Conservation (phyloP, 768 basidiomycete species). For the Pleurotus giganteus region DNA sequence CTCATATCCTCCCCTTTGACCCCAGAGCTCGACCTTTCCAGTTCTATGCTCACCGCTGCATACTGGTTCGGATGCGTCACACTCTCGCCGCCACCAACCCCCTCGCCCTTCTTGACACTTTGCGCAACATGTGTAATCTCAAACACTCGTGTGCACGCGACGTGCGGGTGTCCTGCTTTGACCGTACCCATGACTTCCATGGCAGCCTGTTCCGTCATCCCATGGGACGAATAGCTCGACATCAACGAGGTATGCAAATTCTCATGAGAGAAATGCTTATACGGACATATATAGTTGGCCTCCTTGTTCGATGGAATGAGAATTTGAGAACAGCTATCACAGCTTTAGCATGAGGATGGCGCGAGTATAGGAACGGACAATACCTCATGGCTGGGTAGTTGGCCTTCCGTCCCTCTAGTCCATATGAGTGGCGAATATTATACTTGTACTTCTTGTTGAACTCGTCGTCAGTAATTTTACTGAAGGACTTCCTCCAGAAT, state of each 20-base stretch:
- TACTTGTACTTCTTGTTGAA: conserved; percentile 99
- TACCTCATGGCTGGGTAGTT: conserved; percentile 94
- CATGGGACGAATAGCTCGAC: conserved; percentile 60
- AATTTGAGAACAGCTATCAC: conserved; percentile 82
- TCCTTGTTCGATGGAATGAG: conserved; percentile 39
- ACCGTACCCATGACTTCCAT: conserved; percentile 81
- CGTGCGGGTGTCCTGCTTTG: conserved; percentile 82
- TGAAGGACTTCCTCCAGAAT: conserved; percentile 93
- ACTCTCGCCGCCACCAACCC: conserved; percentile 79
- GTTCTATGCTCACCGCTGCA: conserved; percentile 68
- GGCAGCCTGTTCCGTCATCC: conserved; percentile 66
- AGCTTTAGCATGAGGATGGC: not conserved
- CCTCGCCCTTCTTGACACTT: conserved; percentile 87
- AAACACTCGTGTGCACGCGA: conserved; percentile 96
- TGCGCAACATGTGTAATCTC: conserved; percentile 80
- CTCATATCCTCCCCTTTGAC: conserved; percentile 44
- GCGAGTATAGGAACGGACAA: conserved; percentile 15
- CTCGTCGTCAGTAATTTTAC: conserved; percentile 80
- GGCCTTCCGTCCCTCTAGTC: conserved; percentile 89
- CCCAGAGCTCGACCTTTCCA: conserved; percentile 41
- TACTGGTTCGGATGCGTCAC: conserved; percentile 96
- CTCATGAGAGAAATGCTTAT: conserved; percentile 81
- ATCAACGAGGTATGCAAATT: conserved; percentile 79
- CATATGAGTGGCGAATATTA: conserved; percentile 94
- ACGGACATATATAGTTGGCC: conserved; percentile 82